Base-by-base conservation (phyloP, 2,329 filamentous ascomycete genomes). In the Triangularia setosa region DNA sequence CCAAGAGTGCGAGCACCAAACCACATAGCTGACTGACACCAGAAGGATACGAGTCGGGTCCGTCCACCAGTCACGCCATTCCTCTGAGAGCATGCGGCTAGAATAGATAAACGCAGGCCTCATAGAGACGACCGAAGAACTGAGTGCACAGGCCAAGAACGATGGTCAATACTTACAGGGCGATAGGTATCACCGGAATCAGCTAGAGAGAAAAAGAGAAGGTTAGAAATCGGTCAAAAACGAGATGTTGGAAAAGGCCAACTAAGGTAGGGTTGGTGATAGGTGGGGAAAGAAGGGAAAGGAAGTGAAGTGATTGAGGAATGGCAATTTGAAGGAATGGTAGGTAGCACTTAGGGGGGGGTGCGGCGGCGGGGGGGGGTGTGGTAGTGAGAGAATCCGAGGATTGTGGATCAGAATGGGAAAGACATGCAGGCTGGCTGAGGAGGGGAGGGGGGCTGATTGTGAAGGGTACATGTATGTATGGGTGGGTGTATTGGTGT, bases 151-250 rank as follows among this genome's bases (percentile, higher is more conserved):
- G 63, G 71, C 60, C 53, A 64, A 28, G 12, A 59, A 62, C 60
- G 62, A 68, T 68, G 55, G 58, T 56, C 28, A 30, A 35, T 69
- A 83, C 82, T 84, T 78, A 84, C 84, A 73, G 84, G 83, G 76
- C 84, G 83, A 76, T 87, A 87, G 69, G 79, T 87, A 73, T 87
- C 84, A 77, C 82, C 82, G 72, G 83, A 81, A 73, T 87, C 84
- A 75, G 84, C 84, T 87, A 76, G 72, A 77, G 69, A 75, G 68
- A 68, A 70, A 73, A 68, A 62, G 44, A 64, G 67, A 72, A 60
- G 30, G 30, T 33, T 33, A 33, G 30, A 33, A 11, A 33, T 11
- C 30, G 30, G 30, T 33, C 30, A 33, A 12, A 33, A 33, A 33
- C 30, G 30, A 33, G 30, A 16, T 33, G 30, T 33, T 33, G 30